Percentiles rank a stretch among this genome's conserved stretches.
phyloP scores from a whole-genome alignment of 192 early-diverging fungal genomes.

The Coemansia pectinata region DNA sequence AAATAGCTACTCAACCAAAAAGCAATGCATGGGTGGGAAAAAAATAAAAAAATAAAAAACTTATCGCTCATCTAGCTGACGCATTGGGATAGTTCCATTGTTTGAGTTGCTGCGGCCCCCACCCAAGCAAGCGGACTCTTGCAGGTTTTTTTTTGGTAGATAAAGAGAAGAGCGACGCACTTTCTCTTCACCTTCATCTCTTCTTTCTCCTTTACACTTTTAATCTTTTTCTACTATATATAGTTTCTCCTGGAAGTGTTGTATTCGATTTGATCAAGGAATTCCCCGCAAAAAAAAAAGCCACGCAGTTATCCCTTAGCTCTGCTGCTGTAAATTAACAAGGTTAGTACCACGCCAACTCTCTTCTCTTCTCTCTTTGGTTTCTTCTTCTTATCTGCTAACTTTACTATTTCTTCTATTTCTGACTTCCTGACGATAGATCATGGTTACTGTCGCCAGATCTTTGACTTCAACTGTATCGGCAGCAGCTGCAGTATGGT shows the following conservation, averaged over 20 bases:
- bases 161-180: too few relatives aligned
- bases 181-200: too few relatives aligned
- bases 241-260: not conserved
- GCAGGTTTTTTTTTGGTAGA: too few relatives aligned
- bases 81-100: too few relatives aligned
- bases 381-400: not conserved
- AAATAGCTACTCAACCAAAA: too few relatives aligned
- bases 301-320: not conserved
- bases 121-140: too few relatives aligned
- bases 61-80: too few relatives aligned
- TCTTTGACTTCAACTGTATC: not conserved
- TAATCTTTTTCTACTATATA: not conserved
- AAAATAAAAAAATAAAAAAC: too few relatives aligned
- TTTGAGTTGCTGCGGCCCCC: too few relatives aligned
- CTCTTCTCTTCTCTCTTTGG: not conserved
- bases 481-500: not conserved
- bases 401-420: not conserved
- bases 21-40: too few relatives aligned
- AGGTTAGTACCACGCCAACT: not conserved
- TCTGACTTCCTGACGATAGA: not conserved
- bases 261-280: not conserved
- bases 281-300: not conserved
- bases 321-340: too few relatives aligned
- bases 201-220: too few relatives aligned
- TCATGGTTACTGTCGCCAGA: constrained; percentile 1